phyloP scores from a whole-genome alignment of 768 basidiomycete genomes.

The Thelephora ganbajun region DNA sequence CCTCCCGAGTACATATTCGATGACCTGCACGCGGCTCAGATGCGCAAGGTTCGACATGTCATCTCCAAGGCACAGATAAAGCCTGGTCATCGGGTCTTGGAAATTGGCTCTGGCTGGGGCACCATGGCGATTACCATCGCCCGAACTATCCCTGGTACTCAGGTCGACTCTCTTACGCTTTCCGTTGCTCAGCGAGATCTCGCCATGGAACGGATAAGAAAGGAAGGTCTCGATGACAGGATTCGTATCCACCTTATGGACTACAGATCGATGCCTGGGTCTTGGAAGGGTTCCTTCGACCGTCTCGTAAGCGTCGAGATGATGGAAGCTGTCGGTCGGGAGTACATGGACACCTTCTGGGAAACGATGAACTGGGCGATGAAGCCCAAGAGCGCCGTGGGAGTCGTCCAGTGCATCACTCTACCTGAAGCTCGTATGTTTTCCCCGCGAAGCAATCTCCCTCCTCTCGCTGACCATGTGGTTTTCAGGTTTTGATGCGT shows the following conservation, averaged over 20 bases:
- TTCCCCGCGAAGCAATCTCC: slow-evolving; percentile 5
- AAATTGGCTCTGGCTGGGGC: slow-evolving; percentile 76
- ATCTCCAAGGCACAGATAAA: slow-evolving; percentile 49
- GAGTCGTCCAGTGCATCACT: slow-evolving; percentile 63
- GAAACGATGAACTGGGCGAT: slow-evolving; percentile 50
- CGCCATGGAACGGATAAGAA: slow-evolving; percentile 38
- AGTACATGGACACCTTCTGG: slow-evolving; percentile 55
- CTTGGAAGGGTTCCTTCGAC: slow-evolving; percentile 55
- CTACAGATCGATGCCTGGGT: slow-evolving; percentile 47
- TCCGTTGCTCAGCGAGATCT: slow-evolving; percentile 49
- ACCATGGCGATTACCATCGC: slow-evolving; percentile 55
- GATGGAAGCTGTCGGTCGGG: slow-evolving; percentile 61
- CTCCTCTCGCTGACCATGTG: background rate
- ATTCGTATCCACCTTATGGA: slow-evolving; percentile 66
- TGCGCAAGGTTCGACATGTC: slow-evolving; percentile 50
- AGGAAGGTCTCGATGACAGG: slow-evolving; percentile 33
- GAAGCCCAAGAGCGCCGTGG: slow-evolving; percentile 41
- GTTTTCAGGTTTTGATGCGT: slow-evolving; percentile 34
- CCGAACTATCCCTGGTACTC: slow-evolving; percentile 35
- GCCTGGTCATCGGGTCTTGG: slow-evolving; percentile 38
- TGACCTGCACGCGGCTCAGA: slow-evolving; percentile 13
- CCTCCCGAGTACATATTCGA: background rate
- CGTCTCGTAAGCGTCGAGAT: slow-evolving; percentile 64
- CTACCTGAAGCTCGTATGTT: slow-evolving; percentile 53
- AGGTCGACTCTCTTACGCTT: slow-evolving; percentile 60